Evolutionary conservation across 2,329 filamentous ascomycete species (phyloP).

Genomic region (Coniochaeta sp.): DNA sequence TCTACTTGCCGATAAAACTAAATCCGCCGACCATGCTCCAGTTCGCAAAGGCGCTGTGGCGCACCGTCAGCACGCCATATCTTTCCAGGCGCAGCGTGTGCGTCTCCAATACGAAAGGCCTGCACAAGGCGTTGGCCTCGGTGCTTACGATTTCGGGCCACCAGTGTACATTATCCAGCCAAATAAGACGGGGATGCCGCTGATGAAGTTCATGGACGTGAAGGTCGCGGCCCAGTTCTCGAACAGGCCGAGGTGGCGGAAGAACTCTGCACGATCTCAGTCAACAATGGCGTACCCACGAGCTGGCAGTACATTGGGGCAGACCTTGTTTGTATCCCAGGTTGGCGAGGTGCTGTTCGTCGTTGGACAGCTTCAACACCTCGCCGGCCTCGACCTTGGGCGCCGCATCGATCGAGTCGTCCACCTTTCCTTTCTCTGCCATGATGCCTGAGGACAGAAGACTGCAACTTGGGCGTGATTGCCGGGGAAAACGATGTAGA

Average conservation of each 20-base stretch:
- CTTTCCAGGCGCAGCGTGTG: too few relatives aligned
- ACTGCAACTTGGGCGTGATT: not conserved
- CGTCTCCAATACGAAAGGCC: too few relatives aligned
- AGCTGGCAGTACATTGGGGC: not conserved
- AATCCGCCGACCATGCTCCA: constrained; percentile 30
- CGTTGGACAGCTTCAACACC: constrained; percentile 9
- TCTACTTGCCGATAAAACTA: too few relatives aligned
- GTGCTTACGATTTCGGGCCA: constrained; percentile 24
- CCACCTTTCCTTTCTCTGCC: not conserved
- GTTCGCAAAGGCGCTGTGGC: constrained; percentile 30
- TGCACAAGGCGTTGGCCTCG: too few relatives aligned
- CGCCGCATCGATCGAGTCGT: not conserved
- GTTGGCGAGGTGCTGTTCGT: constrained; percentile 23
- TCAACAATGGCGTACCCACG: not conserved
- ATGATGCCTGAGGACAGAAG: not conserved
- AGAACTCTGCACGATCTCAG: constrained; percentile 17
- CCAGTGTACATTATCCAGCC: constrained; percentile 30
- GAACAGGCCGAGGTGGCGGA: constrained; percentile 25
- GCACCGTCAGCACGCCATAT: too few relatives aligned
- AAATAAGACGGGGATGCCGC: constrained; percentile 30
- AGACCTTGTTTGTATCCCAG: constrained; percentile 24
- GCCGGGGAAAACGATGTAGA: not conserved
- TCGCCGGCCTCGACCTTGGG: constrained; percentile 5
- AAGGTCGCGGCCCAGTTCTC: constrained; percentile 29
- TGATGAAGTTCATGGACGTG: constrained; percentile 28